A percentile compares a stretch with the other conserved stretches of the same genome.
phyloP scores from a whole-genome alignment of 2,329 filamentous ascomycete species.

The Chlorencoelia australis region DNA sequence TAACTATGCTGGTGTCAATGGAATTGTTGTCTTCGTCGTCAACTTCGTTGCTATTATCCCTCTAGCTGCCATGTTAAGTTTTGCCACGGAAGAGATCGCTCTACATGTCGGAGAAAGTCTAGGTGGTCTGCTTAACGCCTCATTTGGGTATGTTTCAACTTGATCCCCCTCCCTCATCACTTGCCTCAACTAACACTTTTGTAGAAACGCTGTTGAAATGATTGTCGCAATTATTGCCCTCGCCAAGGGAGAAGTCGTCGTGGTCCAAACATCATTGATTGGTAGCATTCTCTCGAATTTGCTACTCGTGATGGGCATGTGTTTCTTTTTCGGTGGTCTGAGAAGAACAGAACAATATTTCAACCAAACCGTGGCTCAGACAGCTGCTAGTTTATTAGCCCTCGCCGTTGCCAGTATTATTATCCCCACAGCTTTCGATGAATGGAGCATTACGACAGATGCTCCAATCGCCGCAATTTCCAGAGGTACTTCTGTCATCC shows the following conservation, averaged over 20 bases:
- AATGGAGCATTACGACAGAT: slow-evolving; percentile 33
- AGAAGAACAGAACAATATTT: slow-evolving; percentile 76
- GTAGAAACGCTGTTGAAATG: slow-evolving; percentile 72
- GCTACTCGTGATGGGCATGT: slow-evolving; percentile 81
- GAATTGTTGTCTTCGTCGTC: slow-evolving; percentile 66
- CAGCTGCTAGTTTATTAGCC: slow-evolving; percentile 61
- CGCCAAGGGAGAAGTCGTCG: slow-evolving; percentile 53
- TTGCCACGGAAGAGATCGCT: slow-evolving; percentile 84
- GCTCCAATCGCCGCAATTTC: slow-evolving; percentile 51
- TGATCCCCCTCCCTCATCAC: background rate
- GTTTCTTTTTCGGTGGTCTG: slow-evolving; percentile 68
- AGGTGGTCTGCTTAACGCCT: slow-evolving; percentile 81
- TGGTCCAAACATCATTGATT: slow-evolving; percentile 87
- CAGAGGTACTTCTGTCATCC: slow-evolving; percentile 66
- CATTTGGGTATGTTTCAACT: slow-evolving; percentile 61
- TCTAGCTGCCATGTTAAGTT: slow-evolving; percentile 75
- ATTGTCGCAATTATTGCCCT: slow-evolving; percentile 84
- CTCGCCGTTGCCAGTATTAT: slow-evolving; percentile 69
- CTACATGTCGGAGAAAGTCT: slow-evolving; percentile 73
- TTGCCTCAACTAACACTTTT: slow-evolving; percentile 19
- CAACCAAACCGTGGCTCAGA: slow-evolving; percentile 87
- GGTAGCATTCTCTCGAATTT: slow-evolving; percentile 88
- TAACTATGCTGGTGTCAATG: slow-evolving; percentile 50
- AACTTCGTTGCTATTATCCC: slow-evolving; percentile 94
- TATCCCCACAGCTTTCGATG: slow-evolving; percentile 78